These are phyloP conservation scores for Botryotinia narcissicola DNA, from an alignment of 2,329 filamentous ascomycete species.

Conservation along the genomic window DNA sequence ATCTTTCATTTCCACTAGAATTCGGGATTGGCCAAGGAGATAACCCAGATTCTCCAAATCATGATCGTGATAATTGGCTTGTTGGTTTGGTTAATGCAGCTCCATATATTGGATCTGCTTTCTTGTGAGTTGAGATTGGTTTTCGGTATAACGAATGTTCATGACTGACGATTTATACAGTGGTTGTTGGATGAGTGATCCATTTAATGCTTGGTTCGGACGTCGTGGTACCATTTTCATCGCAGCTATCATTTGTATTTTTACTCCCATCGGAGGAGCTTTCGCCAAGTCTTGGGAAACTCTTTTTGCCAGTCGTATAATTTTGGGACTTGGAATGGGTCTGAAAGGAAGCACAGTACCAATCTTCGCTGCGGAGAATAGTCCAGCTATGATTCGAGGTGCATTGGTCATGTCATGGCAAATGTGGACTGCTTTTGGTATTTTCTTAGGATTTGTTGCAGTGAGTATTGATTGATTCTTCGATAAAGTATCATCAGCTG, in stretches of 20 bases:
- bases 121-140: constrained; percentile 34
- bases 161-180: constrained; percentile 44
- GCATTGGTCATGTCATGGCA: constrained; percentile 84
- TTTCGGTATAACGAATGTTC: constrained; percentile 17
- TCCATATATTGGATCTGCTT: constrained; percentile 50
- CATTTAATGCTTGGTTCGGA: constrained; percentile 60
- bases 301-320: constrained; percentile 51
- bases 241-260: constrained; percentile 59
- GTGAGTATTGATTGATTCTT: not conserved
- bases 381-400: constrained; percentile 52
- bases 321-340: constrained; percentile 62
- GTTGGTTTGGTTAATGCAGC: constrained; percentile 58
- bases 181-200: constrained; percentile 67
- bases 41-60: constrained; percentile 7
- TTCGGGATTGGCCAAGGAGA: constrained; percentile 48
- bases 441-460: constrained; percentile 47
- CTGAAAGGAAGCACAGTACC: constrained; percentile 50
- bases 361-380: constrained; percentile 53
- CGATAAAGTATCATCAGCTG: not conserved
- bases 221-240: constrained; percentile 72
- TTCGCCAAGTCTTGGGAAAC: constrained; percentile 57
- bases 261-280: constrained; percentile 57
- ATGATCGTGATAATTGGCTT: constrained; percentile 44
- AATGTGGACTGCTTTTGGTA: constrained; percentile 63
- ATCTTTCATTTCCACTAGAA: constrained; percentile 43